A percentile compares a stretch with the other conserved stretches of the same genome.
Conservation (phyloP, 2,329 filamentous ascomycete genomes). For the Thielaviopsis musarum region DNA sequence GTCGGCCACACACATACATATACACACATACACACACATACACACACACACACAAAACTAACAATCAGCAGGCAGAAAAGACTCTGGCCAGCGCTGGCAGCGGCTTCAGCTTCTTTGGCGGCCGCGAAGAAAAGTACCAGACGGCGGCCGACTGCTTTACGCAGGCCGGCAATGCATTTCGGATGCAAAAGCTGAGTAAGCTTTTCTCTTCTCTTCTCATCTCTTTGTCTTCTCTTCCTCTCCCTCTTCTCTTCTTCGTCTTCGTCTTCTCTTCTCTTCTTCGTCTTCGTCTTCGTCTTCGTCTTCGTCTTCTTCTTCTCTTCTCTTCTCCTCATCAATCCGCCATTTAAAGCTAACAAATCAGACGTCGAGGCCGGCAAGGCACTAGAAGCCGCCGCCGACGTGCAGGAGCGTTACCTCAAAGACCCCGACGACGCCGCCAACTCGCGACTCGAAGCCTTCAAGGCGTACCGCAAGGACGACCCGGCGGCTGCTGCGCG, state of each 20-base stretch:
- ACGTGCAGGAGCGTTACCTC: conserved; percentile 61
- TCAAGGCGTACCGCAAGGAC: conserved; percentile 83
- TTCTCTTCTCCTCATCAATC: background rate
- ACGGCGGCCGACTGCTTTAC: conserved; percentile 75
- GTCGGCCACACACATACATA: too few relatives aligned
- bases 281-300: background rate
- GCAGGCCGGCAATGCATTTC: conserved; percentile 81
- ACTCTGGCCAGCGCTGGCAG: conserved; percentile 53
- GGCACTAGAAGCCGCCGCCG: conserved; percentile 74
- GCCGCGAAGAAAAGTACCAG: conserved; percentile 75
- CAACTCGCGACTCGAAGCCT: conserved; percentile 75
- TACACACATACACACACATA: too few relatives aligned
- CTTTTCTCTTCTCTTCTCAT: conserved; percentile 5
- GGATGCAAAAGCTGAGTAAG: conserved; percentile 69
- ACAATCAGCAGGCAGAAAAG: conserved; percentile 60
- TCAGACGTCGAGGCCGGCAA: conserved; percentile 70
- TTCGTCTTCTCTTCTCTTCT: background rate
- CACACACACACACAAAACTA: background rate
- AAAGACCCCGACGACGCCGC: conserved; percentile 88
- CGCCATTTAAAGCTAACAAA: too few relatives aligned
- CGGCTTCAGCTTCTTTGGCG: conserved; percentile 83
- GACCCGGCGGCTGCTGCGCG: conserved; percentile 69
- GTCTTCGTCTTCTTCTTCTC: background rate
- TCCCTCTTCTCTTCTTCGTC: background rate
- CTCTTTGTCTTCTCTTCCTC: background rate